Conservation (phyloP, 1,284 basidiomycete genomes). For the Gomphus bonarii region DNA sequence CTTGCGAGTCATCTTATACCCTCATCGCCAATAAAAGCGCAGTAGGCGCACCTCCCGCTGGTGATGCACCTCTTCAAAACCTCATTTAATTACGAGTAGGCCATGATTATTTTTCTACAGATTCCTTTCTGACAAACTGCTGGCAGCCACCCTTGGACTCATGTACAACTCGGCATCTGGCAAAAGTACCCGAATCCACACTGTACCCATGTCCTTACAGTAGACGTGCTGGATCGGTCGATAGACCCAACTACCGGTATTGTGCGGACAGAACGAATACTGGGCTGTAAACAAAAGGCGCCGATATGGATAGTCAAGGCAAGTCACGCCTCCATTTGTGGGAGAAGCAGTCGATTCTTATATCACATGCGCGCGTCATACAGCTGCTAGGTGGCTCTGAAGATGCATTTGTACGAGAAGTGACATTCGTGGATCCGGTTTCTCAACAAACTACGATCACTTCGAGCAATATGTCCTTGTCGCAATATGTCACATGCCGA, state of each 20-base stretch:
- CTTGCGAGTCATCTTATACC: not conserved
- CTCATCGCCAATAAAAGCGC: slow-evolving; percentile 4
- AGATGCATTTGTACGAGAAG: slow-evolving; percentile 89
- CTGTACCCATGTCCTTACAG: slow-evolving; percentile 83
- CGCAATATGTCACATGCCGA: slow-evolving; percentile 81
- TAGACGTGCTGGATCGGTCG: slow-evolving; percentile 81
- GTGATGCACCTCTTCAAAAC: slow-evolving; percentile 71
- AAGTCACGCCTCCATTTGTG: slow-evolving; percentile 18
- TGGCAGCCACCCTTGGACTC: slow-evolving; percentile 74
- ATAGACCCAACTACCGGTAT: slow-evolving; percentile 79
- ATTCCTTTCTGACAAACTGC: not conserved
- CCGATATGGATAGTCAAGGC: slow-evolving; percentile 81
- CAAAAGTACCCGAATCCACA: slow-evolving; percentile 94
- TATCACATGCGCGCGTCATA: not conserved
- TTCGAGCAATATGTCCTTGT: slow-evolving; percentile 83
- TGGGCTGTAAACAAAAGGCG: slow-evolving; percentile 81
- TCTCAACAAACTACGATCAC: slow-evolving; percentile 73
- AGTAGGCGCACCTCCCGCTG: not conserved
- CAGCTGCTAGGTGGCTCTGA: slow-evolving; percentile 84
- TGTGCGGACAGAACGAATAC: slow-evolving; percentile 76
- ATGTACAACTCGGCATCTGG: slow-evolving; percentile 84
- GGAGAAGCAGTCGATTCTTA: slow-evolving; percentile 1
- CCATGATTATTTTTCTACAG: slow-evolving; percentile 12
- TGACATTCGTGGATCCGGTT: slow-evolving; percentile 82
- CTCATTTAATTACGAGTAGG: slow-evolving; percentile 62